Base-by-base conservation (phyloP, 768 basidiomycete species). In the Ephemerocybe angulata region DNA sequence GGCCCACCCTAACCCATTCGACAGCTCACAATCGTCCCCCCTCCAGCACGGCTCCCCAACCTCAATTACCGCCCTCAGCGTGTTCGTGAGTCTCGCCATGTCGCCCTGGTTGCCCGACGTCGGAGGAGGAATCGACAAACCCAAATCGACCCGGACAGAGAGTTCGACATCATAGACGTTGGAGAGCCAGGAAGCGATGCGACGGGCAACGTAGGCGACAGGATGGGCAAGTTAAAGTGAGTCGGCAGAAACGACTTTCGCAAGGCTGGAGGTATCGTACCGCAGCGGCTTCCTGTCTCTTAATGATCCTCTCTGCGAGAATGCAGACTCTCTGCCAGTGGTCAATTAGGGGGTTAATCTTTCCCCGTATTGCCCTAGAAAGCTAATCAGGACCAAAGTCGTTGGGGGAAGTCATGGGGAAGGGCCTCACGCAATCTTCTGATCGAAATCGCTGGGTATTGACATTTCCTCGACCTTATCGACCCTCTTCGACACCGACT, bases 241-340 rank as follows among this genome's bases (percentile, higher is more conserved):
- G 88, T 77, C 73, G 79, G 81, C 66, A 85, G 73, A 73, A 79
- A 82, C 69, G 77, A 69, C 70, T 79, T 81, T n/a, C n/a, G n/a
- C n/a, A n/a, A n/a, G 75, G 79, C 78, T 75, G 83, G 76, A 75
- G 76, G 75, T 70, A 69, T 72, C 90, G 83, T 88, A 90, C 91
- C 79, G 90, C 87, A 76, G 90, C 88, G 72, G 92, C 88, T 79
- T 95, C 90, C 65, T 91, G 84, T 72, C 95, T 84, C 70, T 87
- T 92, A 52, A 96, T 82, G 59, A 92, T 82, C 57, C 93, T 87
- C 72, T 98, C 96, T 19, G 87, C 81, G 52, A 93, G 79, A 53
- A 90, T 73, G 67, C 90, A 91, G 65, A 98, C 86, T 63, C 88
- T 86, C 63, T 94, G 90, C 91, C 94, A 97, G 57, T 90, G 86